Base-by-base conservation (phyloP, 1,284 basidiomycete species). In the Coniferiporia weirii region DNA sequence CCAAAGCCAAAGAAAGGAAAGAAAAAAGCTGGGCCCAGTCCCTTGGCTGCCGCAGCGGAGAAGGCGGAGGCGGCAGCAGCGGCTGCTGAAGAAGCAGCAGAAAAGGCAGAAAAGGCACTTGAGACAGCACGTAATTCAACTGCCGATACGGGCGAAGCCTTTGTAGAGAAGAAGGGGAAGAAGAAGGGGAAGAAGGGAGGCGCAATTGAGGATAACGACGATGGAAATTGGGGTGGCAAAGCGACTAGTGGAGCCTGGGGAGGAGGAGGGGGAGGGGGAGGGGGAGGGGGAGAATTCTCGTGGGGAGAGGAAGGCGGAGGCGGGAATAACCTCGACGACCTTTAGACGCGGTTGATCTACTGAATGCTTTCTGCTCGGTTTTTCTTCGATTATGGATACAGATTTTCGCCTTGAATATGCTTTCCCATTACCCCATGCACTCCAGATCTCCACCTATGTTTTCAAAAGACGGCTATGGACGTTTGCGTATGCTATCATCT, bases 61-160 rank as follows among this genome's bases (percentile, higher is more conserved):
- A 56, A 54, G 27, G 58, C 54, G 15, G 38, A 43, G 38, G 47
- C 15, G 9, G 52, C 47, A 5, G 7, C 22, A 22, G n/a, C 22
- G 9, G 40, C 46, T 12, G 52, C 46, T 35, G 52, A 55, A 45
- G 43, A 53, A 20, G 19, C 57, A 8, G 57, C 51, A 35, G 44
- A 40, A 15, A 7, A 40, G 9, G 38, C 38, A 12, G 38, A 10
- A 40, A 15, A 9, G 12, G 15, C 9, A 15, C 38, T 40, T 40
- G 38, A 27, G 27, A 5, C 27, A 5, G 27, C 27, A 27, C 27
- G 27, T 27, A 27, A 27, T 27, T 27, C 27, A 27, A 3, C 27
- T 27, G 27, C 5, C 3, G 27, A 27, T 27, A 5, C 27, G 27
- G 27, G 5, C 9, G 44, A 46, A n/a, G 17, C 44, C 8, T n/a